phyloP scores from a whole-genome alignment of 495 filamentous ascomycete genomes.

The Hypoxylon subgilvum region DNA sequence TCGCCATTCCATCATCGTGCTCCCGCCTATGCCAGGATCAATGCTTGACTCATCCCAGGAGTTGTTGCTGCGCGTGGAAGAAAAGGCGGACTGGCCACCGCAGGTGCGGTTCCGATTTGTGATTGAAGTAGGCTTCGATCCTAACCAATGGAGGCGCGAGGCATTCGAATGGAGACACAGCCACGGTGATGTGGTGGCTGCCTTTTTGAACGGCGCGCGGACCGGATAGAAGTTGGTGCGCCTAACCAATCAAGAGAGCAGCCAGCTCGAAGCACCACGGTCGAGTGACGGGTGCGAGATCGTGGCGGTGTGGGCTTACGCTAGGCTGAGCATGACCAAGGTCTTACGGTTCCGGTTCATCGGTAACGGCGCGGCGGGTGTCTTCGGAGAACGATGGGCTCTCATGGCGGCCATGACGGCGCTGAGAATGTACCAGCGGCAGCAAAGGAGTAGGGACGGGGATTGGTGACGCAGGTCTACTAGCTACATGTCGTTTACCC shows the following conservation, averaged over 20 bases:
- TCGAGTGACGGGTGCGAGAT: conserved; percentile 20
- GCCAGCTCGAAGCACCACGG: background rate
- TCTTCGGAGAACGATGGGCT: conserved; percentile 27
- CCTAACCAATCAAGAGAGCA: conserved; percentile 1
- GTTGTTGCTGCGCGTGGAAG: conserved; percentile 1
- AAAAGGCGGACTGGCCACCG: background rate
- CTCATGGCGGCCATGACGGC: conserved; percentile 35
- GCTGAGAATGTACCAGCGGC: conserved; percentile 26
- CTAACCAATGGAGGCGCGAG: conserved; percentile 12
- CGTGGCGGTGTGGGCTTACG: conserved; percentile 25
- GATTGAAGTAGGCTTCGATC: conserved; percentile 19
- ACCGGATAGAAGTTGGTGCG: conserved; percentile 30
- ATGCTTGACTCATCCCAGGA: conserved; percentile 11
- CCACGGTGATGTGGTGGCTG: conserved; percentile 10
- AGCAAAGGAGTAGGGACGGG: conserved; percentile 13
- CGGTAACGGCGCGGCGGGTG: conserved; percentile 24
- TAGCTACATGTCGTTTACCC: background rate
- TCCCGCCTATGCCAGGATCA: conserved; percentile 20
- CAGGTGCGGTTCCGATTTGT: conserved; percentile 27
- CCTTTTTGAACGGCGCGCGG: conserved; percentile 11
- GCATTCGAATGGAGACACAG: conserved; percentile 33
- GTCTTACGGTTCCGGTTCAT: conserved; percentile 24
- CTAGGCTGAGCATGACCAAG: conserved; percentile 25
- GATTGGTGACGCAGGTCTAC: conserved; percentile 3
- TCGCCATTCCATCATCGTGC: conserved; percentile 20